Base-by-base conservation (phyloP, 768 basidiomycete genomes). In the Lepiota venenata region DNA sequence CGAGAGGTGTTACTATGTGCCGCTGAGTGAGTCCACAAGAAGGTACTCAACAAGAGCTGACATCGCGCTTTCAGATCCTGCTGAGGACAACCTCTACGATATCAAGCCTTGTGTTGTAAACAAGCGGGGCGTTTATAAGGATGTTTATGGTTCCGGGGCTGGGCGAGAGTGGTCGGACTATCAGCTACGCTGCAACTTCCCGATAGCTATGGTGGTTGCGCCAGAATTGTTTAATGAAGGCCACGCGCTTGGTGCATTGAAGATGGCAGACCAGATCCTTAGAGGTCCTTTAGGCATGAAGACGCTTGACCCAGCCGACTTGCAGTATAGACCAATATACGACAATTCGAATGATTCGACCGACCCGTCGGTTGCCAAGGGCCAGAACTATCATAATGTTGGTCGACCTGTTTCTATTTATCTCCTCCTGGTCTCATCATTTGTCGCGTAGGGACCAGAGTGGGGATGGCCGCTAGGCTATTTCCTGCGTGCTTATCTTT, bases 391-490 rank as follows among this genome's bases (percentile, higher is more conserved):
- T 65, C 92, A 98, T 69, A 85, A 93, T 64, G 93, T 91, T 58
- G 40, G 79, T 69, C 36, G 12, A 22, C 38, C 29, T 42, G 56
- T 47, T 8, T 47, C 36, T 14, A 44, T 39, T 37, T 43, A 55
- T 10, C 40, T 18, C 14, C 10, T 4, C 10, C 21, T 20, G 10
- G 36, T 25, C 49, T 64, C 40, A 65, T 43, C 55, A 59, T 52
- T 63, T 60, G 58, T 64, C 57, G 49, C 25, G 25, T 56, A 94
- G 84, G 93, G 92, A 15, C 93, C 93, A 3, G 91, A 94, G 65
- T 97, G 93, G 93, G 89, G 87, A 9, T 96, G 93, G 93, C 93
- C 93, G 10, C 71, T 93, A 41, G 97, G 97, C 3, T 98, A 93
- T 74, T 98, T 97, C 79, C 71, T 98, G 58, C 85, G 93, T 47